Evolutionary conservation across 2,329 filamentous ascomycete species (phyloP), one percentile per base, ranked within the genome.

Genomic region (Cercospora sp.): DNA sequence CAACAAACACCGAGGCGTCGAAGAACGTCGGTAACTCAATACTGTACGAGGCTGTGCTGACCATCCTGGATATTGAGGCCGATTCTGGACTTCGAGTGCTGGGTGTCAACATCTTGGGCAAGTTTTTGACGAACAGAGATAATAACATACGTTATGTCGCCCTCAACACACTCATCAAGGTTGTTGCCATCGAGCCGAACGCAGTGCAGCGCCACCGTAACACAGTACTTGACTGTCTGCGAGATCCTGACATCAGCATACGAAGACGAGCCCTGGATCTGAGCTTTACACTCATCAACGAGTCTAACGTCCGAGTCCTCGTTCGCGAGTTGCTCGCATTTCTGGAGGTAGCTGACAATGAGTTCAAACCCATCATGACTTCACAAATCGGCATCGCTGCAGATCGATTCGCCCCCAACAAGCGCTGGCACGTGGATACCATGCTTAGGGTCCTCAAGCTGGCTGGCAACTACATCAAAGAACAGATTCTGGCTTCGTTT

Each of bases 1-100:
- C 95, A 63, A 98, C 94, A 45, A 99, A 99, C 80, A 99, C 95
- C 1, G 95, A 99, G 77, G 93, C 94, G 0, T 94, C 94, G 30
- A 99, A 99, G 84, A 99, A 99, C 73, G 95, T 99, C 51, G 95
- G 95, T 70, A 99, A 99, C 79, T 94, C 95, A 0, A 99, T 99
- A 74, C 85, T 99, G 7, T 99, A 99, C 82, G 95, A 99, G 81
- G 92, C 95, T 1, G 95, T 99, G 42, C 89, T 95, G 53, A 99
- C 95, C 0, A 99, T 99, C 73, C 88, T 99, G 60, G 95, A 99
- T 74, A 98, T 99, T 64, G 95, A 99, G 80, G 96, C 95, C 23
- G 96, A 99, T 78, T 97, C 95, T 9, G 94, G 95, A 39, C 83
- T 99, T 70, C 87, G 96, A 61, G 95, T 99, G 23, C 86, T 99